A percentile compares a stretch with the other conserved stretches of the same genome.
Evolutionary conservation across 2,329 filamentous ascomycete species (phyloP).

Genomic region (Fonsecaea pugnacius): DNA sequence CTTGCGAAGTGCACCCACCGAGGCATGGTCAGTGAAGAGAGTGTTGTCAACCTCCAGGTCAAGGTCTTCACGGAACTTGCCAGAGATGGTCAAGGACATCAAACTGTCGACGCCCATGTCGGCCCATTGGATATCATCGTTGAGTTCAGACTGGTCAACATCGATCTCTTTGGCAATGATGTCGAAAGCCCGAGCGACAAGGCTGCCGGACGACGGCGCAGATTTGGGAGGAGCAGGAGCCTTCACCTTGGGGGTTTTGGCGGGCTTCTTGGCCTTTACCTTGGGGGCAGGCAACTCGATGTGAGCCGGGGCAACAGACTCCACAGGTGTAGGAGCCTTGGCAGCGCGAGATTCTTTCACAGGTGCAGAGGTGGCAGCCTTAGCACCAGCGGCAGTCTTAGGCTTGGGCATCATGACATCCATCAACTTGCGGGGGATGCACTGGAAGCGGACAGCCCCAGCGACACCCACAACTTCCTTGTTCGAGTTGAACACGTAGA

Average conservation of each 20-base stretch:
- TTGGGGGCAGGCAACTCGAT: slow-evolving; percentile 37
- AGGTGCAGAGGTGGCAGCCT: slow-evolving; percentile 33
- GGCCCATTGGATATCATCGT: slow-evolving; percentile 64
- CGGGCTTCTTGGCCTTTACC: slow-evolving; percentile 40
- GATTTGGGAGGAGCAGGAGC: slow-evolving; percentile 38
- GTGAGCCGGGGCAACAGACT: slow-evolving; percentile 23
- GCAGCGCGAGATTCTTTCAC: slow-evolving; percentile 1
- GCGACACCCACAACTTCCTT: slow-evolving; percentile 61
- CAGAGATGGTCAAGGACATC: slow-evolving; percentile 64
- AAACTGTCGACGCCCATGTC: slow-evolving; percentile 67
- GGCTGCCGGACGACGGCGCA: slow-evolving; percentile 39
- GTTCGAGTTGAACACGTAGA: slow-evolving; percentile 62
- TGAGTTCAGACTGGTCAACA: slow-evolving; percentile 62
- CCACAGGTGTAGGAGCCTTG: slow-evolving; percentile 26
- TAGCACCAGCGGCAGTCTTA: slow-evolving; percentile 37
- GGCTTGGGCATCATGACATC: slow-evolving; percentile 47
- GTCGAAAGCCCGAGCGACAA: slow-evolving; percentile 44
- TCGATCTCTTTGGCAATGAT: slow-evolving; percentile 56
- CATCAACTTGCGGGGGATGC: slow-evolving; percentile 47
- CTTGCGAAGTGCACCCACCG: slow-evolving; percentile 64
- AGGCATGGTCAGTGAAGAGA: slow-evolving; percentile 64
- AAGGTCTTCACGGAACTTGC: slow-evolving; percentile 65
- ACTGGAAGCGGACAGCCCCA: slow-evolving; percentile 55
- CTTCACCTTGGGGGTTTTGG: slow-evolving; percentile 39
- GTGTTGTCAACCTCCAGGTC: slow-evolving; percentile 63